phyloP scores from a whole-genome alignment of 192 early-diverging fungal genomes.

The Mortierella alpina region DNA sequence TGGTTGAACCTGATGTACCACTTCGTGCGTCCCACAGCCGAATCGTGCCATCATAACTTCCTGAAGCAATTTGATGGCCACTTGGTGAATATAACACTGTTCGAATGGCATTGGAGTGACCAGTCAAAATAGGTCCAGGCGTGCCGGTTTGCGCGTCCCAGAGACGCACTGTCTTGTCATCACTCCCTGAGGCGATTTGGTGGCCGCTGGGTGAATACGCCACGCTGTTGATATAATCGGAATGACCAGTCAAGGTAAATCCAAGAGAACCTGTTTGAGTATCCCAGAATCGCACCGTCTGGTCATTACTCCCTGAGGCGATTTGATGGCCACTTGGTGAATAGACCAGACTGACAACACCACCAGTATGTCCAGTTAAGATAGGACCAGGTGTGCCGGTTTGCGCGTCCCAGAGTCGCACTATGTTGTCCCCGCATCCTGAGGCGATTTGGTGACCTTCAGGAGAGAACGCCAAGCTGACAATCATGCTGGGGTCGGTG shows the following conservation, averaged over 20 bases:
- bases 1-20: background rate
- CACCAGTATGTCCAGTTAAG: too few species aligned
- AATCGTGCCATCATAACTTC: background rate
- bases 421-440: too few species aligned
- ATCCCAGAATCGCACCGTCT: background rate
- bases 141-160: too few species aligned
- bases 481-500: too few species aligned
- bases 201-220: background rate
- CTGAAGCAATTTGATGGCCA: background rate
- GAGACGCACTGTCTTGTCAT: background rate
- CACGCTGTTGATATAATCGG: background rate
- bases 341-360: background rate
- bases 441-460: too few species aligned
- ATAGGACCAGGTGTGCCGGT: too few species aligned
- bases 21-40: background rate
- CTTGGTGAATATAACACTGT: background rate
- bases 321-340: background rate
- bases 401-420: too few species aligned
- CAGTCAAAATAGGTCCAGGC: background rate
- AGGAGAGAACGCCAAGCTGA: too few species aligned
- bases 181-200: background rate
- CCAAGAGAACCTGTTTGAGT: background rate
- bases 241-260: background rate
- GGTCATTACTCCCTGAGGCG: background rate
- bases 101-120: background rate